A percentile compares a stretch with the other conserved stretches of the same genome.
Evolutionary conservation across 495 filamentous ascomycete genomes (phyloP).

Genomic region (Aspergillus saccharolyticus): DNA sequence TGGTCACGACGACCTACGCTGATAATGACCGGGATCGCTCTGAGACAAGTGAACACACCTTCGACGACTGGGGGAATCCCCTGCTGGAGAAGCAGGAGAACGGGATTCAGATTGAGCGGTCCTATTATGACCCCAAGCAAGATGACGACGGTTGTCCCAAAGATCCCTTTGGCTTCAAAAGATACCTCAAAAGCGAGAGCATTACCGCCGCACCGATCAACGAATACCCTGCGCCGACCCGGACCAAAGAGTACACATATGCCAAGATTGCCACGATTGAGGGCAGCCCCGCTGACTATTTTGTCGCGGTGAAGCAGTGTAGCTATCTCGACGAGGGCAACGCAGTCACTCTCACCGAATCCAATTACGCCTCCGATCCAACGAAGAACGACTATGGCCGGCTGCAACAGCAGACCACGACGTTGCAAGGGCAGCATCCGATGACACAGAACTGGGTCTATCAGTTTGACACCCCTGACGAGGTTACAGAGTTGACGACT

Average conservation of each 20-base stretch:
- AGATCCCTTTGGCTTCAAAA: conserved; percentile 11
- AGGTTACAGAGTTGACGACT: no score
- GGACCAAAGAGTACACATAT: conserved; percentile 1
- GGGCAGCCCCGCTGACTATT: neutral
- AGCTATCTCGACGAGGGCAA: neutral
- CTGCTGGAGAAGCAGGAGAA: neutral
- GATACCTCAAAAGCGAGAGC: conserved; percentile 1
- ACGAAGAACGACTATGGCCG: conserved; percentile 3
- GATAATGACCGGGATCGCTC: no score
- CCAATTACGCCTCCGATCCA: conserved; percentile 3
- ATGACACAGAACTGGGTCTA: neutral
- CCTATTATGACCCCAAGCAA: neutral
- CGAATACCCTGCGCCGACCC: conserved; percentile 1
- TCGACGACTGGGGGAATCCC: conserved; percentile 11
- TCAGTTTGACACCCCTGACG: neutral
- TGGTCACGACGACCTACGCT: neutral
- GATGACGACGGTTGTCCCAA: conserved; percentile 4
- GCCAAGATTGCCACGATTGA: neutral
- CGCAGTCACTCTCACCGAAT: neutral
- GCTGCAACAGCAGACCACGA: neutral
- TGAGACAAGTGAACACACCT: conserved; percentile 1
- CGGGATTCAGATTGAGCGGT: conserved; percentile 1
- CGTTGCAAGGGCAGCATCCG: neutral
- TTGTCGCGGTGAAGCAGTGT: neutral
- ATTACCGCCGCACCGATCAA: conserved; percentile 4